These are phyloP conservation scores for Citrus inodora DNA, from an alignment of 345 rosid species.

Conservation along the genomic window DNA sequence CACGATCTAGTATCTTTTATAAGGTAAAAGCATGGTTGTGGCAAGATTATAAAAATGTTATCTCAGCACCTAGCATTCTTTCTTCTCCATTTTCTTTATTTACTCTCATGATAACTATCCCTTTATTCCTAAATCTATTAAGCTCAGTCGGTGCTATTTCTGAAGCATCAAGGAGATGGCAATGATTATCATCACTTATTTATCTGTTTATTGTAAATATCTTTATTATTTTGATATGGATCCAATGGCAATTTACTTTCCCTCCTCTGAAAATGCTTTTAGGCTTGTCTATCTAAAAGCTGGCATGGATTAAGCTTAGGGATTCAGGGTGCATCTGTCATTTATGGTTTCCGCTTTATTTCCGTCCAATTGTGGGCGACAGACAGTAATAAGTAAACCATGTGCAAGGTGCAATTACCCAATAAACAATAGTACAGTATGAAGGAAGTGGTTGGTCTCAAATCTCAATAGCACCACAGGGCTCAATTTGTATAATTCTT, in stretches of 20 bases:
- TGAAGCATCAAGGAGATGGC: neutral
- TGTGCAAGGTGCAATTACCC: neutral
- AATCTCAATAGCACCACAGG: neutral
- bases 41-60: neutral
- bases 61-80: neutral
- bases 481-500: neutral
- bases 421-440: neutral
- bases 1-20: neutral
- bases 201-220: neutral
- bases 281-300: neutral
- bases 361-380: neutral
- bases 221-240: neutral
- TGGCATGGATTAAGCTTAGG: neutral
- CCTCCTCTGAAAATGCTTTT: neutral
- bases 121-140: neutral
- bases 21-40: neutral
- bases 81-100: neutral
- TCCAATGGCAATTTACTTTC: neutral
- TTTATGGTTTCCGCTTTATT: too few species aligned
- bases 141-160: neutral
- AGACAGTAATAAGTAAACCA: neutral
- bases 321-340: neutral
- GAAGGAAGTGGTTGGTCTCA: neutral
- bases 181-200: slow-evolving; percentile 7
- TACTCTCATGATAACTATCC: neutral